Evolutionary conservation across 176 grass and related monocot genomes (phyloP).

Genomic region (Oryza punctata): DNA sequence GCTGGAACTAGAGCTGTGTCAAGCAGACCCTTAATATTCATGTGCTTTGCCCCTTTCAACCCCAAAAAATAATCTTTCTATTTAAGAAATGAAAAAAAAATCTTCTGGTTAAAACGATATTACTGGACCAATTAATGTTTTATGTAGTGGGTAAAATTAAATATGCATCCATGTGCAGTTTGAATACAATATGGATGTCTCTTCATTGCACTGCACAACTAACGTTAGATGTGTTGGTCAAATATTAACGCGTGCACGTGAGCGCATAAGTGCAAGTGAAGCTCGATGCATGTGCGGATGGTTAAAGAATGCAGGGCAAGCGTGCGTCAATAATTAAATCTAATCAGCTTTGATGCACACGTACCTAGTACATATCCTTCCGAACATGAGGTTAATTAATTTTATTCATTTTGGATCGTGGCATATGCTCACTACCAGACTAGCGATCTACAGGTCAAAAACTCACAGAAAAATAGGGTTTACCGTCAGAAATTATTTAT

Average conservation of each 20-base stretch:
- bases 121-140: no score
- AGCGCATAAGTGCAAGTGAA: not conserved
- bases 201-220: not conserved
- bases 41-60: no score
- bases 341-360: not conserved
- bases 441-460: no score
- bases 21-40: no score
- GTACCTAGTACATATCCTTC: not conserved
- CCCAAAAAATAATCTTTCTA: no score
- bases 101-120: no score
- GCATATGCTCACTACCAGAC: no score
- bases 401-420: not conserved
- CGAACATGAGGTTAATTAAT: not conserved
- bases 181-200: not conserved
- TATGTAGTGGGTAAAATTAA: not conserved
- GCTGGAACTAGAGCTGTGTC: no score
- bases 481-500: no score
- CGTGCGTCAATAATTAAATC: not conserved
- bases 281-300: not conserved
- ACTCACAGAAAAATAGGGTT: no score
- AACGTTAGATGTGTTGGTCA: not conserved
- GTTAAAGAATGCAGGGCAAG: not conserved
- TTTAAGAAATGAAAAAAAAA: no score
- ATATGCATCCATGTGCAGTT: not conserved
- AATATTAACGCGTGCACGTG: conserved; percentile 18